Evolutionary conservation across 2,329 filamentous ascomycete species (phyloP), one percentile per base, ranked within the genome.

Genomic region (Pseudogymnoascus pannorum): DNA sequence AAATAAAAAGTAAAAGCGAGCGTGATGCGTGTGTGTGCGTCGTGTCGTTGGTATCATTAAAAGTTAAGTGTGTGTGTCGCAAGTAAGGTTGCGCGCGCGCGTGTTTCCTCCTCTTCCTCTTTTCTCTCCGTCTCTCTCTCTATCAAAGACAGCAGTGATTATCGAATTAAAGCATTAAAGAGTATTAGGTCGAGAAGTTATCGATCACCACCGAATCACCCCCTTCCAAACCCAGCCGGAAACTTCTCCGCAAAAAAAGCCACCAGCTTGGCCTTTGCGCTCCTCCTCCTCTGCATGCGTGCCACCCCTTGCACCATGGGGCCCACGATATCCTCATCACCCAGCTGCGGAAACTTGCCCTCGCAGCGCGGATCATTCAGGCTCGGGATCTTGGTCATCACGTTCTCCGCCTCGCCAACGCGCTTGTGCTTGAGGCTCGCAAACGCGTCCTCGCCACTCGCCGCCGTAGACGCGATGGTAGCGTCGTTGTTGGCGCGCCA

Each of bases 271-370:
- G 67, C 63, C 62, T 72, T 73, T 63, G 70, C 72, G 64, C 64
- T 68, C 5, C 68, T 68, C 40, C 59, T 70, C 24, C 67, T 63
- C 60, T 69, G 70, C 7, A 73, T 63, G 58, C 69, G 68, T 4
- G 69, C 64, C 14, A 71, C 67, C 35, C 68, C 69, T 64, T 72
- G 68, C 2, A 71, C 71, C 92, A 97, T 96, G 5, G 92, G 92
- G 1, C 92, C 92, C 48, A 97, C 91, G 71, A 97, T 95, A 73
- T 96, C 92, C 68, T 92, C 88, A 69, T 96, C 92, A 59, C 92
- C 92, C 31, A 93, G 83, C 68, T 87, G 86, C 22, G 92, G 92
- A 69, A 96, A 97, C 74, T 97, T 96, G 70, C 89, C 88, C 64
- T 88, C 81, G 70, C 79, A 76, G 73, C 80, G 74, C 61, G 87